These are phyloP conservation scores for Phytophthora citrophthora DNA, from an alignment of 352 stramenopile species.

Conservation along the genomic window DNA sequence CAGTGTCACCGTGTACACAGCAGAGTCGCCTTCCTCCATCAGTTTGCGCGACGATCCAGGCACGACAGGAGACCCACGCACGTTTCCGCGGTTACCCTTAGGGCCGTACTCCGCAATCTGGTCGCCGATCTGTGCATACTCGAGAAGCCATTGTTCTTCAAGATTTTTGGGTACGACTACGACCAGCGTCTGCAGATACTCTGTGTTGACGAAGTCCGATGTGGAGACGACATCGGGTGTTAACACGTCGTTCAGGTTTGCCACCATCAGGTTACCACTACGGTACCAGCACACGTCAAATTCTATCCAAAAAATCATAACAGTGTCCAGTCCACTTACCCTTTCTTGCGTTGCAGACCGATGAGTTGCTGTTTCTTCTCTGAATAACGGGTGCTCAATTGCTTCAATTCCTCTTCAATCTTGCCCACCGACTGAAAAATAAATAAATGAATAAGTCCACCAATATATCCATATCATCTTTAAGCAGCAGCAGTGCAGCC, in stretches of 20 bases:
- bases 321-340: constrained; percentile 35
- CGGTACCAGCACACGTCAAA: constrained; percentile 2
- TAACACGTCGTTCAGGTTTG: constrained; percentile 96
- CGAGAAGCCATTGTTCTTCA: constrained; percentile 89
- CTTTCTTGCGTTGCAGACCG: constrained; percentile 93
- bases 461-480: background rate
- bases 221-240: constrained; percentile 90
- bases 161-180: constrained; percentile 94
- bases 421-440: constrained; percentile 85
- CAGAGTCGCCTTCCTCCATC: constrained; percentile 92
- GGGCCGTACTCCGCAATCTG: constrained; percentile 92
- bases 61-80: constrained; percentile 96
- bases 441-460: background rate
- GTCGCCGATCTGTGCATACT: constrained; percentile 89
- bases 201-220: constrained; percentile 94
- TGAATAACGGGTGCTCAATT: constrained; percentile 91
- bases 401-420: constrained; percentile 98
- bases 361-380: constrained; percentile 94
- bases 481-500: constrained; percentile 1
- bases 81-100: constrained; percentile 89
- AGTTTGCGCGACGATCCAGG: constrained; percentile 92
- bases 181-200: constrained; percentile 97
- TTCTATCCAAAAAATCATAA: background rate
- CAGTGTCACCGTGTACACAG: constrained; percentile 96
- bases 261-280: constrained; percentile 93